Conservation (phyloP, 2,329 filamentous ascomycete genomes). For the Fusarium sublunatum region DNA sequence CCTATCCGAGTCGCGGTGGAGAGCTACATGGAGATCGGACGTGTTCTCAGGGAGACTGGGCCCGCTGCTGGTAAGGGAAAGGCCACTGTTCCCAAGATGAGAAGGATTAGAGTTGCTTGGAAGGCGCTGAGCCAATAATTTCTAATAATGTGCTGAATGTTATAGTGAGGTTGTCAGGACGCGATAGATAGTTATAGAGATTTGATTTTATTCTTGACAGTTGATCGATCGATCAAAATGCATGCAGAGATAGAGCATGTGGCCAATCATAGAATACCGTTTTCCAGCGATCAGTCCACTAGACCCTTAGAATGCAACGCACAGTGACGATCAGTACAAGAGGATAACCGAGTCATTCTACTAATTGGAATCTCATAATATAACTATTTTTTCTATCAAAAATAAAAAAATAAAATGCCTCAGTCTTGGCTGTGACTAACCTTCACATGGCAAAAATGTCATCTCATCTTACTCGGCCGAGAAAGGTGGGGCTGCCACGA, state of each 20-base stretch:
- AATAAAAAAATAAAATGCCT: constrained; percentile 6
- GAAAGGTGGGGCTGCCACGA: constrained; percentile 19
- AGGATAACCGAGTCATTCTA: neutral
- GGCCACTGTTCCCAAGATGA: constrained; percentile 57
- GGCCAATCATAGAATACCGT: constrained; percentile 24
- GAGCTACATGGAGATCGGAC: constrained; percentile 80
- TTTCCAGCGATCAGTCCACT: constrained; percentile 3
- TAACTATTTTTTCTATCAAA: neutral
- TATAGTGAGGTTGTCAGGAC: neutral
- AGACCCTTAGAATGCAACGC: neutral
- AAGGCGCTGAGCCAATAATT: constrained; percentile 55
- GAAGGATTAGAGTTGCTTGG: constrained; percentile 69
- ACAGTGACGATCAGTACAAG: constrained; percentile 5
- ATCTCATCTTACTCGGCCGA: constrained; percentile 13
- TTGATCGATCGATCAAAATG: too few species aligned
- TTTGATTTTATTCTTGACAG: neutral
- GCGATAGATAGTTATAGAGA: constrained; percentile 24
- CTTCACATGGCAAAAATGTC: constrained; percentile 13
- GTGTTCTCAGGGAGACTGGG: constrained; percentile 61
- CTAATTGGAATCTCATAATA: too few species aligned
- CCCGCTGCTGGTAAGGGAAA: constrained; percentile 55
- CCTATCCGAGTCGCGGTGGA: constrained; percentile 77
- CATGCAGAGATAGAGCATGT: too few species aligned
- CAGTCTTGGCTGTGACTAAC: neutral
- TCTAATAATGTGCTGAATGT: neutral